phyloP scores from a whole-genome alignment of 768 basidiomycete species.

The Suillus hirtellus region DNA sequence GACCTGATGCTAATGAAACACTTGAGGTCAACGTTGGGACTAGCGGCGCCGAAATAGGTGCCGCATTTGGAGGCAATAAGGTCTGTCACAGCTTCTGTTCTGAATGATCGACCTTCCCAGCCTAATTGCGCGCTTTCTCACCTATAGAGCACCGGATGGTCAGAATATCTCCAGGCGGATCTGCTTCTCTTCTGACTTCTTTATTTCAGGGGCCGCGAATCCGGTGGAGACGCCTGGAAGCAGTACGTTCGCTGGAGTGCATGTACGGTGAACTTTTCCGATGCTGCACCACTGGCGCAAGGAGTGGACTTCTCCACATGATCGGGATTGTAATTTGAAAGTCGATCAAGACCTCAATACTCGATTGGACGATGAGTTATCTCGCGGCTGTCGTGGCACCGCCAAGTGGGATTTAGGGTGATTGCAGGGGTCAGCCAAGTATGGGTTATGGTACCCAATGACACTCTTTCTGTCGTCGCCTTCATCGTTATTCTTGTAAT shows the following conservation, averaged over 20 bases:
- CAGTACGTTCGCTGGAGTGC: slow-evolving; percentile 92
- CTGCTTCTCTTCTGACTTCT: slow-evolving; percentile 21
- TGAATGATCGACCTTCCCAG: slow-evolving; percentile 16
- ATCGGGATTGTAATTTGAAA: slow-evolving; percentile 11
- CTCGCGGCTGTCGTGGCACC: slow-evolving; percentile 8
- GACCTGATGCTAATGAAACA: slow-evolving; percentile 6
- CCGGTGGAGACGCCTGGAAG: slow-evolving; percentile 98
- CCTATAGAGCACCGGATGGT: slow-evolving; percentile 80
- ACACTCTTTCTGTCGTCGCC: slow-evolving; percentile 9
- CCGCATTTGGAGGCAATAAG: slow-evolving; percentile 95
- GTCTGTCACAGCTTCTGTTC: slow-evolving; percentile 36
- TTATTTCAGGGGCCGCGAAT: slow-evolving; percentile 81
- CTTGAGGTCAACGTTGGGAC: slow-evolving; percentile 65
- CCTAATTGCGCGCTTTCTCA: slow-evolving; percentile 18
- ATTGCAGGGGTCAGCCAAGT: slow-evolving; percentile 11
- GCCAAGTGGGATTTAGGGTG: slow-evolving; percentile 15
- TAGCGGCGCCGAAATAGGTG: slow-evolving; percentile 74
- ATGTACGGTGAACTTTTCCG: slow-evolving; percentile 92
- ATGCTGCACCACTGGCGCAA: slow-evolving; percentile 88
- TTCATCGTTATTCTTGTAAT: slow-evolving; percentile 9
- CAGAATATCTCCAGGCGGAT: slow-evolving; percentile 30
- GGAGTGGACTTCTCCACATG: slow-evolving; percentile 79
- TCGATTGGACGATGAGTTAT: slow-evolving; percentile 6
- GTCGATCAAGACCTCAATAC: not conserved
- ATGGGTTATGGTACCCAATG: slow-evolving; percentile 16